Conservation (phyloP, 169 alveolate genomes). For the Eimeria necatrix region DNA sequence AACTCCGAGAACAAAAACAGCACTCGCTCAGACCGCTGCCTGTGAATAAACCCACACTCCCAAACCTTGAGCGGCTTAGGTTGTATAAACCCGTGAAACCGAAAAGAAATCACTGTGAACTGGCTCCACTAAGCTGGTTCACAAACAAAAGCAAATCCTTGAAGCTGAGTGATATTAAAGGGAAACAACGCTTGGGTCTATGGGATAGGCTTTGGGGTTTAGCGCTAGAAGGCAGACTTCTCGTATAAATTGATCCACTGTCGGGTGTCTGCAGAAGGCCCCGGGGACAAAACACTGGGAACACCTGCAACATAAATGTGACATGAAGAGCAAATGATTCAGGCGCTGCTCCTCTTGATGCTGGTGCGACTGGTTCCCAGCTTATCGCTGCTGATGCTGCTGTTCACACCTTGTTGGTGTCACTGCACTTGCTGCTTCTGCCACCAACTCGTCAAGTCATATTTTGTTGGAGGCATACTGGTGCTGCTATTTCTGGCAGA, state of each 20-base stretch:
- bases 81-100: too few relatives aligned
- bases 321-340: not conserved
- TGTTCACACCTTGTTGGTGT: not conserved
- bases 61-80: not conserved
- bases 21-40: slow-evolving; percentile 18
- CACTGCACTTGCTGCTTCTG: not conserved
- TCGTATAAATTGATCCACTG: slow-evolving; percentile 42
- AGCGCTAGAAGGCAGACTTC: not conserved
- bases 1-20: slow-evolving; percentile 18
- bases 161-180: too few relatives aligned
- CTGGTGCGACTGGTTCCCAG: slow-evolving; percentile 1
- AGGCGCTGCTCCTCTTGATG: not conserved
- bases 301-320: not conserved
- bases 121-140: too few relatives aligned
- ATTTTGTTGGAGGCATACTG: too few relatives aligned
- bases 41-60: not conserved
- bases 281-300: not conserved
- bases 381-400: not conserved
- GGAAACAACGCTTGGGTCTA: not conserved
- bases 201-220: not conserved
- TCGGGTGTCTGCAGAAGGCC: not conserved
- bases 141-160: too few relatives aligned
- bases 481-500: too few relatives aligned
- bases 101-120: too few relatives aligned
- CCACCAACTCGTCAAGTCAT: not conserved